Evolutionary conservation across 1,139 yeast species (phyloP), one percentile per base, ranked within the genome.

Genomic region (Magnusiomyces paraingens): DNA sequence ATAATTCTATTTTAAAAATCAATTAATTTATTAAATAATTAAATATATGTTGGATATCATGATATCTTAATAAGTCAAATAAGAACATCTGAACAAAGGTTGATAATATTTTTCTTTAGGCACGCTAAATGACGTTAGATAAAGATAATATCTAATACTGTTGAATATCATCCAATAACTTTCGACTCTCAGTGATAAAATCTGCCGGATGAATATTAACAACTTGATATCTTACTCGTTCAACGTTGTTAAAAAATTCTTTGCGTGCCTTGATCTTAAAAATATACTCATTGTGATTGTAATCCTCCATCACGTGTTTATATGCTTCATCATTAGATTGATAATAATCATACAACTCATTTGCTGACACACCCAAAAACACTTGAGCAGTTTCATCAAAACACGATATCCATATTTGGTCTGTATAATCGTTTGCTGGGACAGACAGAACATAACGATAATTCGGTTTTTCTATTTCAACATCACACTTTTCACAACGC

Each of bases 401-500:
- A 55, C 87, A 75, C 0, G 95, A 85, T 39, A 87, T 73, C 96
- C 97, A 90, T 58, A 90, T 72, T 68, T 86, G 93, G 26, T 91
- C 95, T 2, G 95, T 78, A 57, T 78, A 76, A 69, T 94, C 99
- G 66, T 83, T 78, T 12, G 90, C 79, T 2, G 89, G 80, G 52
- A 83, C 71, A 22, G 84, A 83, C 61, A 91, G 70, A 55, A 91
- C 82, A 63, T 86, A 94, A 67, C 98, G 80, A 72, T 86, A 83
- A 51, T 78, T 75, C 36, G 99, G 97, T 56, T 76, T 77, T 2
- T 78, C 75, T 64, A 81, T 83, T 55, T 79, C 79, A 55, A 79
- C 73, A 63, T 88, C 85, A 77, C 98, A 91, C 69, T 85, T 86
- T 68, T 90, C 98, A 74, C 99, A 94, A 69, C 95, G 81, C 96